phyloP scores from a whole-genome alignment of 1,284 basidiomycete genomes.

The Sporisorium scitamineum region DNA sequence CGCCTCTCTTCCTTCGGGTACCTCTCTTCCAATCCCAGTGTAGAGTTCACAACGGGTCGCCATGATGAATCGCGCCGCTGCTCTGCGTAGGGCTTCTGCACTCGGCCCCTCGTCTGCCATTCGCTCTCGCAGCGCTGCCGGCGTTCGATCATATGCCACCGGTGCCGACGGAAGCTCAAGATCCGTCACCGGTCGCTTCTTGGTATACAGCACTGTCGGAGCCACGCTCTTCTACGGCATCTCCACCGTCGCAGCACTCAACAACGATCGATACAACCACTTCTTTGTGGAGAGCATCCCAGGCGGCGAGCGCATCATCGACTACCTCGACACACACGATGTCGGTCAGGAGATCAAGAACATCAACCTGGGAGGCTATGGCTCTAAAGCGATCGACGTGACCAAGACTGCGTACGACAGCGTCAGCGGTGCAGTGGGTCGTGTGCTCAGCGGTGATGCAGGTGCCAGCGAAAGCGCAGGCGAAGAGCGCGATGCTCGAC shows the following conservation, averaged over 20 bases:
- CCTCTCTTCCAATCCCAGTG: background rate
- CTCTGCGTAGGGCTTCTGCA: slow-evolving; percentile 37
- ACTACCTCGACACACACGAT: slow-evolving; percentile 61
- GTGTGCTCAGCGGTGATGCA: slow-evolving; percentile 54
- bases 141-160: slow-evolving; percentile 40
- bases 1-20: background rate
- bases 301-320: slow-evolving; percentile 76
- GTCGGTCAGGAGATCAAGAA: slow-evolving; percentile 50
- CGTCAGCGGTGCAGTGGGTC: slow-evolving; percentile 61
- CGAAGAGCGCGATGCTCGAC: slow-evolving; percentile 50
- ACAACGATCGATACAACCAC: slow-evolving; percentile 73
- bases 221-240: slow-evolving; percentile 64
- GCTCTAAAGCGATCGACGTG: slow-evolving; percentile 73
- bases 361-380: slow-evolving; percentile 70
- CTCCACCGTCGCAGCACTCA: slow-evolving; percentile 59
- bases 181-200: slow-evolving; percentile 46
- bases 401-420: slow-evolving; percentile 71
- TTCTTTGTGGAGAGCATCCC: slow-evolving; percentile 85
- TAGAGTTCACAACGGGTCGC: slow-evolving; percentile 7
- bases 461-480: slow-evolving; percentile 40
- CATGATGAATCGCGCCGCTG: slow-evolving; percentile 53
- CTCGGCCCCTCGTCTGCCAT: slow-evolving; percentile 29
- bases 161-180: slow-evolving; percentile 30
- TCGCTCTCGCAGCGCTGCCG: slow-evolving; percentile 21
- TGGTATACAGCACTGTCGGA: slow-evolving; percentile 52